Conservation (phyloP, 306 rosid species). For the Lathyrus aphaca region DNA sequence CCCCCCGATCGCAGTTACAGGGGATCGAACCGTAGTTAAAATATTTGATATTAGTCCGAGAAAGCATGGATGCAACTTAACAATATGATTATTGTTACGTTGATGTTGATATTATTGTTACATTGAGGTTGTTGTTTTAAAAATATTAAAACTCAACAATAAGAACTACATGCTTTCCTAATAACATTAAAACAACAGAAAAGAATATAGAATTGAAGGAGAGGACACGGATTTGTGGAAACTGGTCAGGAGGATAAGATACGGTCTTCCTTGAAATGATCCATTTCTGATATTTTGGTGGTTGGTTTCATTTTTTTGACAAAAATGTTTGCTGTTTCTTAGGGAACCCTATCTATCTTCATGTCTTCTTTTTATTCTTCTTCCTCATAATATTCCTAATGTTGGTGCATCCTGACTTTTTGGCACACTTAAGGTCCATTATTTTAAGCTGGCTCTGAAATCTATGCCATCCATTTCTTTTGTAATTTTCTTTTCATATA, state of each 20-base stretch:
- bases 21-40: no score
- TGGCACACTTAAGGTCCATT: not conserved
- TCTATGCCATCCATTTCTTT: no score
- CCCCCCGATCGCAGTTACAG: no score
- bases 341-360: constrained; percentile 14
- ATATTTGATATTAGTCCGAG: no score
- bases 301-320: not conserved
- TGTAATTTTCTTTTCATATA: no score
- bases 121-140: no score
- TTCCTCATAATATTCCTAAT: not conserved
- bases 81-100: no score
- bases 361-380: constrained; percentile 1
- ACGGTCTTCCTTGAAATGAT: constrained; percentile 40
- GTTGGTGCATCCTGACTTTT: constrained; percentile 31
- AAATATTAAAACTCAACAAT: no score
- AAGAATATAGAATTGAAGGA: constrained; percentile 2
- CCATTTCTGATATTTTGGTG: constrained; percentile 8
- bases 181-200: not conserved
- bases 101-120: no score
- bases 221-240: constrained; percentile 35
- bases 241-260: constrained; percentile 19
- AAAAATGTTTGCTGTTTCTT: constrained; percentile 26
- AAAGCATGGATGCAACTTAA: no score
- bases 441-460: not conserved
- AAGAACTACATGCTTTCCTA: no score